Evolutionary conservation across 2,329 filamentous ascomycete species (phyloP), one percentile per base, ranked within the genome.

Genomic region (Fusarium secorum): DNA sequence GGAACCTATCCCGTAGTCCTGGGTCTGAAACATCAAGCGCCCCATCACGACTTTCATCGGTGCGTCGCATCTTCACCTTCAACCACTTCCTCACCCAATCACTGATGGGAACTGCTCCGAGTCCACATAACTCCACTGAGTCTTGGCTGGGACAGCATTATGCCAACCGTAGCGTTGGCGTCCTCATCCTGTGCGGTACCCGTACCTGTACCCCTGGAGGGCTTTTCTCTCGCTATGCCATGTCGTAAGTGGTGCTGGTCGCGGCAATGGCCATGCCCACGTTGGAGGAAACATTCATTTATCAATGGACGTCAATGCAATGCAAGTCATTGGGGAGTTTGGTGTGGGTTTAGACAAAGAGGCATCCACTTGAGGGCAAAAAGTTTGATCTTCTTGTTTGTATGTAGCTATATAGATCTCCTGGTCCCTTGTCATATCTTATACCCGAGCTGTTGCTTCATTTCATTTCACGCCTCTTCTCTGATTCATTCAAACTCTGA

Each of bases 11-110:
- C 45, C 60, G 30, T 62, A 39, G 32, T 30, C 60, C 58, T 63
- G 60, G 60, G 60, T 64, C 45, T 76, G 76, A 78, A 78, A 78
- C 76, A 75, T 66, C 69, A 71, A 60, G 66, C 64, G 71, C 71
- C 74, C 70, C 71, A 68, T 74, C 58, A 74, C 61, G 70, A 68
- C 69, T 65, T 33, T 64, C 53, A 63, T 72, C 68, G 72, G 74
- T 70, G 71, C 74, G 72, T 75, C 73, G 64, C 70, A 74, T 74
- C 64, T 70, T 68, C 53, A 61, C 68, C 64, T 54, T 51, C 48
- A 65, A 35, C 51, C 54, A 15, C 56, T 38, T 22, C 53, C 53
- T 63, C 66, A 49, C 74, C 74, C 74, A 76, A 76, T 76, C 74
- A 70, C 59, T 52, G 63, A 56, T 28, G 53, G 49, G 20, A 13